phyloP scores from a whole-genome alignment of 371 early-diverging fungal species.

The Mucor velutinosus region DNA sequence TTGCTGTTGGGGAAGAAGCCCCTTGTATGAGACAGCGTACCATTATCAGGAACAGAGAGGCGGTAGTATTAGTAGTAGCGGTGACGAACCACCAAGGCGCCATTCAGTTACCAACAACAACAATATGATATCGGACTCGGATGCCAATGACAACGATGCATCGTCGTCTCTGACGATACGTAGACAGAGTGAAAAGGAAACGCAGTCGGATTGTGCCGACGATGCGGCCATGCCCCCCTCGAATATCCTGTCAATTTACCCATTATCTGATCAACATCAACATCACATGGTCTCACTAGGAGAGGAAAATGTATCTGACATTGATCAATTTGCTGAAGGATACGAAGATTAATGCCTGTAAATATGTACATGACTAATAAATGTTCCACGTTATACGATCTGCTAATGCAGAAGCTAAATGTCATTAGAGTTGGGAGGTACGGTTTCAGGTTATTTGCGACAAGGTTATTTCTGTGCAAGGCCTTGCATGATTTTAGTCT shows the following conservation, averaged over 20 bases:
- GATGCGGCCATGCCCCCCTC: neutral
- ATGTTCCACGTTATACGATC: neutral
- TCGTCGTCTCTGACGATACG: neutral
- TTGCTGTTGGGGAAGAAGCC: constrained; percentile 44
- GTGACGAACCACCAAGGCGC: neutral
- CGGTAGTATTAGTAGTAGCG: neutral
- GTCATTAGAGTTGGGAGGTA: neutral
- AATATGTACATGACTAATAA: neutral
- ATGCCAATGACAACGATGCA: neutral
- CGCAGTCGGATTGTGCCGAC: neutral
- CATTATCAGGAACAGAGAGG: neutral
- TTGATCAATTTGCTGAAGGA: constrained; percentile 39
- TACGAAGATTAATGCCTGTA: constrained; percentile 19
- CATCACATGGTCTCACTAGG: neutral
- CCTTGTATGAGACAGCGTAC: constrained; percentile 14
- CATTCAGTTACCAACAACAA: neutral
- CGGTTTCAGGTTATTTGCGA: no score
- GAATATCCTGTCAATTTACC: neutral
- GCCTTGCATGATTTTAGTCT: no score
- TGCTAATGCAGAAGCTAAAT: neutral
- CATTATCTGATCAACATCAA: neutral
- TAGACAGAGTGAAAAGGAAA: neutral
- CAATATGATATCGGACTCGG: neutral
- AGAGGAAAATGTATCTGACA: constrained; percentile 32
- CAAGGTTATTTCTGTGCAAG: no score